These are phyloP conservation scores for Firmiana major DNA, from an alignment of 345 rosid genomes.

Conservation along the genomic window DNA sequence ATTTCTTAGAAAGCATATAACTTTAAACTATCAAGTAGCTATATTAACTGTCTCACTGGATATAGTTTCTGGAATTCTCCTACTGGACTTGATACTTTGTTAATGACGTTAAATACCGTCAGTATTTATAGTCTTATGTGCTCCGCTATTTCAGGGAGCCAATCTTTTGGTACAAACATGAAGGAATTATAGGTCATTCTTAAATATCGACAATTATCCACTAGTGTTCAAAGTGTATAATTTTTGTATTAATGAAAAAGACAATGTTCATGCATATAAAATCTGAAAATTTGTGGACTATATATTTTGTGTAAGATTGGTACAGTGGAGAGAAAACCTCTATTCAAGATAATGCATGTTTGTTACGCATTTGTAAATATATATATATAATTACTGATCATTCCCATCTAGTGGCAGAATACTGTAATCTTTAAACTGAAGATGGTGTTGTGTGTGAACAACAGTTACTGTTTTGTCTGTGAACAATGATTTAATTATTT, in stretches of 20 bases:
- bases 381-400: neutral
- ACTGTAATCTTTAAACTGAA: neutral
- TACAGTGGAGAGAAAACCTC: neutral
- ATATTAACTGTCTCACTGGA: neutral
- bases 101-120: neutral
- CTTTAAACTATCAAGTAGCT: neutral
- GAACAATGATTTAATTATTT: neutral
- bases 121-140: neutral
- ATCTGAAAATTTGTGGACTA: neutral
- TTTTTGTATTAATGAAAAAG: neutral
- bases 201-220: neutral
- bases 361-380: neutral
- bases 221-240: neutral
- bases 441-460: neutral
- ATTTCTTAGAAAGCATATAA: neutral
- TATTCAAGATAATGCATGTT: neutral
- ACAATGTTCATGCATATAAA: neutral
- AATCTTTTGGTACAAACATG: neutral
- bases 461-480: neutral
- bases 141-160: neutral
- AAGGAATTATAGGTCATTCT: neutral
- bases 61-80: neutral
- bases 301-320: neutral
- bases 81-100: neutral
- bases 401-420: neutral